phyloP scores from a whole-genome alignment of 2,329 filamentous ascomycete species.

The Magnaporthiopsis rhizophila region DNA sequence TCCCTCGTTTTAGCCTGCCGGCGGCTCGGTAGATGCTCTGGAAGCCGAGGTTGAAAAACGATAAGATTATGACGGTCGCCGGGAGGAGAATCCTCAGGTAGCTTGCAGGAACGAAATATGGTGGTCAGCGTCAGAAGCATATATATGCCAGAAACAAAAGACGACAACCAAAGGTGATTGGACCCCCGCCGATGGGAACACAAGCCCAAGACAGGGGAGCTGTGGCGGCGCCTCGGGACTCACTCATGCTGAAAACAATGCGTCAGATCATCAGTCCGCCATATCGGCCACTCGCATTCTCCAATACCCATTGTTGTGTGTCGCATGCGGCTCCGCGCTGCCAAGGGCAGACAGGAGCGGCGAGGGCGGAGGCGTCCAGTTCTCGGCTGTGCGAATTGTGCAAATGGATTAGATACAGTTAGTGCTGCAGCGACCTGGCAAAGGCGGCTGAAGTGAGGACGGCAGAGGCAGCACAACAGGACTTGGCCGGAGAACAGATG shows the following conservation, averaged over 20 bases:
- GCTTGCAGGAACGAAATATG: constrained; percentile 32
- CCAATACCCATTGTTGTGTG: constrained; percentile 37
- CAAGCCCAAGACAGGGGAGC: constrained; percentile 8
- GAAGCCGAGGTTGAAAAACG: constrained; percentile 56
- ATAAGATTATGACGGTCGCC: constrained; percentile 60
- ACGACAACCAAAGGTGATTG: background rate
- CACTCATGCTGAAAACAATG: constrained; percentile 61
- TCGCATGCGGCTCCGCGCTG: constrained; percentile 3
- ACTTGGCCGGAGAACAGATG: background rate
- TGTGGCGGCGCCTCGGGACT: constrained; percentile 25
- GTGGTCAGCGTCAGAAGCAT: constrained; percentile 7
- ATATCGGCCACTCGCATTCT: constrained; percentile 49
- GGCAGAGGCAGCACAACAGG: background rate
- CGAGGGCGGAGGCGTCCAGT: background rate
- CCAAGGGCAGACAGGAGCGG: constrained; percentile 4
- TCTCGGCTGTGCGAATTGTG: background rate
- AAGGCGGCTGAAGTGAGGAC: too few relatives aligned
- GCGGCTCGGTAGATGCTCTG: constrained; percentile 45
- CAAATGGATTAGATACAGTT: background rate
- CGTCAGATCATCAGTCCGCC: constrained; percentile 56
- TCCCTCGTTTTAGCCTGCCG: constrained; percentile 39
- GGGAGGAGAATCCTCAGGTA: constrained; percentile 78
- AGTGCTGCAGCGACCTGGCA: background rate
- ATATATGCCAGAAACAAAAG: background rate
- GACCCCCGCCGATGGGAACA: background rate